These are phyloP conservation scores for Athelia sp. DNA, from an alignment of 1,284 basidiomycete genomes.

Conservation along the genomic window DNA sequence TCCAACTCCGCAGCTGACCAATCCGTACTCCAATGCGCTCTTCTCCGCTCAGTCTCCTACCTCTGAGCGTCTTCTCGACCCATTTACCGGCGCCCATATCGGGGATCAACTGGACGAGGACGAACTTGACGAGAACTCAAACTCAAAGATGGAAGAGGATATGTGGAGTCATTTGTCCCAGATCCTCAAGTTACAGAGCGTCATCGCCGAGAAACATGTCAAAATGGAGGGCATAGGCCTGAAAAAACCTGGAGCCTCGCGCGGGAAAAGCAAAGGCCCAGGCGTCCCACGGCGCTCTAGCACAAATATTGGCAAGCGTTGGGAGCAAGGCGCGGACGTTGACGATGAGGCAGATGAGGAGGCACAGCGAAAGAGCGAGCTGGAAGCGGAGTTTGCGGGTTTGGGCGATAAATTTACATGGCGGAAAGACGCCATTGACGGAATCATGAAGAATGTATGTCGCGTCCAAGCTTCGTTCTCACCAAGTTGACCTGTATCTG, in stretches of 20 bases:
- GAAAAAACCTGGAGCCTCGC: conserved; percentile 23
- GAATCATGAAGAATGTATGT: conserved; percentile 66
- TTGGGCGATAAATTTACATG: conserved; percentile 63
- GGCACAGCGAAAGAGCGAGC: conserved; percentile 36
- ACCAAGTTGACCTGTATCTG: background rate
- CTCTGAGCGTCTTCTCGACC: conserved; percentile 39
- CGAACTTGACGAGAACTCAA: too few relatives aligned
- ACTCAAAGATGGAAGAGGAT: conserved; percentile 37
- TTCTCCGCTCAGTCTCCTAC: conserved; percentile 11
- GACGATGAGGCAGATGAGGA: conserved; percentile 39
- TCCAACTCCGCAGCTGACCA: conserved; percentile 9
- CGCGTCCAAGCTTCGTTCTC: conserved; percentile 1
- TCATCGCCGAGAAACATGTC: conserved; percentile 65
- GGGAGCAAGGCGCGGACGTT: conserved; percentile 35
- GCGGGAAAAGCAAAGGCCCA: conserved; percentile 26
- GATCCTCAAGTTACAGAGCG: conserved; percentile 63
- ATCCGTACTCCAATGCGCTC: conserved; percentile 10
- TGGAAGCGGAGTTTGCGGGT: conserved; percentile 62
- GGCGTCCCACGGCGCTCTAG: conserved; percentile 17
- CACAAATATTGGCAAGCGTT: conserved; percentile 20
- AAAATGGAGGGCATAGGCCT: conserved; percentile 64
- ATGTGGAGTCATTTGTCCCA: conserved; percentile 63
- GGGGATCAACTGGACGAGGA: conserved; percentile 28
- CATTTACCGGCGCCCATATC: conserved; percentile 41
- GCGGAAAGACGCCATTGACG: conserved; percentile 59